Evolutionary conservation across 2,329 filamentous ascomycete species (phyloP), one percentile per base, ranked within the genome.

Genomic region (Nemania sp.): DNA sequence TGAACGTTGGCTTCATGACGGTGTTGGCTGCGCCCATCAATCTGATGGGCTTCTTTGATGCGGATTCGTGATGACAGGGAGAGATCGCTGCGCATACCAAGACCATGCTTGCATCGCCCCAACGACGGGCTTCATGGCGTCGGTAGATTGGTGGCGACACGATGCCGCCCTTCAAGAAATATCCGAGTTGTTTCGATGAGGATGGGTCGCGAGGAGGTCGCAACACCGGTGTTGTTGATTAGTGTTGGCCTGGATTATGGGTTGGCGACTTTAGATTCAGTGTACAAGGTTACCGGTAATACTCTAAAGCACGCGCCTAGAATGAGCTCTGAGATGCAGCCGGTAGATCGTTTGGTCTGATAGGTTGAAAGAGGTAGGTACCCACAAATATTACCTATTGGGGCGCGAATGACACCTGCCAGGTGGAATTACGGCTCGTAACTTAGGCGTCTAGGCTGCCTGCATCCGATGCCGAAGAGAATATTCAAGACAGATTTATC

Each of bases 81-180:
- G 37, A 31, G 51, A 40, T 17, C 19, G 26, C 14, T n/a, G 42
- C 54, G 73, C 84, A 70, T 79, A 97, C 92, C 92, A 96, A 78
- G 86, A 90, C 91, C 92, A 97, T 69, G 92, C 93, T 77, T 96
- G 92, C 77, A 92, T 83, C 63, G 91, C 87, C 70, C 90, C 89
- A 66, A 97, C 90, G 70, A 97, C 80, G 64, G 93, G 92, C 86
- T 97, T 97, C 92, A 97, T 97, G 70, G 68, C 83, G 78, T 73
- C 64, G 64, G 23, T 15, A 9, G 54, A 43, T 37, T 52, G 37
- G 42, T 33, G 52, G 49, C 40, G 43, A 49, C 47, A 54, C 36
- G 43, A 11, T 24, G 54, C 54, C 49, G 44, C 43, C 37, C 8
- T 40, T 50, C 41, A 23, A 17, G 22, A 12, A 15, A 12, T 12